Percentiles rank a stretch among this genome's conserved stretches.
Conservation (phyloP, 176 grass and related monocot genomes). For the Paspalum notatum region DNA sequence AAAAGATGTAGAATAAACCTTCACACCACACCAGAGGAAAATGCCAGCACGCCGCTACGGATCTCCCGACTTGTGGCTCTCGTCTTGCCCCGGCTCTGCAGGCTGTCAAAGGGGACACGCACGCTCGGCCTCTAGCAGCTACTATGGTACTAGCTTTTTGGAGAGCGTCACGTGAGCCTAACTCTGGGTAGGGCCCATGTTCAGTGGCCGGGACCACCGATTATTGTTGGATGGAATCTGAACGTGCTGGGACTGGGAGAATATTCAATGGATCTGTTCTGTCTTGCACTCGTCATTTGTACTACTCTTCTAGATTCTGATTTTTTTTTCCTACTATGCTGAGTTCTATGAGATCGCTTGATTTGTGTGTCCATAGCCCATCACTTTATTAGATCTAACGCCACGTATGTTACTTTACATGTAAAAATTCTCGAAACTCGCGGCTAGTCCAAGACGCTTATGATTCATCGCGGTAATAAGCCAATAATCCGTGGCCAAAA, state of each 20-base stretch:
- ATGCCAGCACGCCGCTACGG: not conserved
- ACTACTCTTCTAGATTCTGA: not conserved
- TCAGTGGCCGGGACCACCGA: not conserved
- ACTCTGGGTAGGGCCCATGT: constrained; percentile 9
- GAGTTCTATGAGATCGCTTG: too few relatives aligned
- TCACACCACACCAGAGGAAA: not conserved
- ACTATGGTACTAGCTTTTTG: constrained; percentile 10
- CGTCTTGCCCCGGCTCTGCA: constrained; percentile 3
- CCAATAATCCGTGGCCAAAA: not conserved
- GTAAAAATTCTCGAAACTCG: not conserved
- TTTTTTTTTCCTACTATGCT: not conserved
- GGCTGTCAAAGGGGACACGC: not conserved
- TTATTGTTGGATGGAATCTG: not conserved
- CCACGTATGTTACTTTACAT: too few relatives aligned
- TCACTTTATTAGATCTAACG: not conserved
- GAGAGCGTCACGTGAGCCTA: constrained; percentile 30
- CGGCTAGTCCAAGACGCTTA: not conserved
- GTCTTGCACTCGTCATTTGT: not conserved
- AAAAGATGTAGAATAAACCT: not conserved
- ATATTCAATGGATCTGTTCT: constrained; percentile 21
- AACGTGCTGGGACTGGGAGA: not conserved
- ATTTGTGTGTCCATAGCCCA: not conserved
- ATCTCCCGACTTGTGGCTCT: constrained; percentile 44
- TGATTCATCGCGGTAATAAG: not conserved
- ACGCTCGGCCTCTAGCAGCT: not conserved